A percentile compares a stretch with the other conserved stretches of the same genome.
These are phyloP conservation scores for Tinospora cordifolia DNA, from an alignment of 164 flowering plant genomes.

Conservation along the genomic window DNA sequence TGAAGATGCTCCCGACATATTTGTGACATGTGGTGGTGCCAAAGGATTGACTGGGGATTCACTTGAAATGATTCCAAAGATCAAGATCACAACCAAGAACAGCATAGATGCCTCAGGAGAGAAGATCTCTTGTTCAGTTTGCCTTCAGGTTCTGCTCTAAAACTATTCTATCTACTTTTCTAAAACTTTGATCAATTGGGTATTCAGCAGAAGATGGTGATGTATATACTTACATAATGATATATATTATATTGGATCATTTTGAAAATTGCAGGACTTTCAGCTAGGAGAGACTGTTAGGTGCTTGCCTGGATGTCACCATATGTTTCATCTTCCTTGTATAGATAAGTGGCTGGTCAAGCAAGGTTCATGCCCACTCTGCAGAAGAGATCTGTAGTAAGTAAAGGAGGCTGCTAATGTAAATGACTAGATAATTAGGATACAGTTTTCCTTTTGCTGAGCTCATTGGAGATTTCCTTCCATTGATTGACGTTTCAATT, in stretches of 20 bases:
- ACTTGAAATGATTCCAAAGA: constrained; percentile 71
- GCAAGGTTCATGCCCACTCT: constrained; percentile 85
- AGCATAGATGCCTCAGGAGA: constrained; percentile 70
- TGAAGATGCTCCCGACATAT: constrained; percentile 60
- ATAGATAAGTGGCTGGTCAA: constrained; percentile 84
- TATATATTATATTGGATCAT: neutral
- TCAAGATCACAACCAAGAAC: constrained; percentile 44
- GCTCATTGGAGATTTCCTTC: too few species aligned
- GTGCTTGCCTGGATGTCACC: constrained; percentile 74
- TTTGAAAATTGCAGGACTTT: constrained; percentile 45
- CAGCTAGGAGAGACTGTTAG: constrained; percentile 72
- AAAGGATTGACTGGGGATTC: constrained; percentile 66
- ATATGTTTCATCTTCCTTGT: constrained; percentile 84
- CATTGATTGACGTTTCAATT: too few species aligned
- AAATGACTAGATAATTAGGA: constrained; percentile 11
- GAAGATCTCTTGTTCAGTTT: constrained; percentile 71
- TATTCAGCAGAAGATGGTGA: too few species aligned
- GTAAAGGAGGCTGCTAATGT: constrained; percentile 4
- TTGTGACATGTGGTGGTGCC: constrained; percentile 48
- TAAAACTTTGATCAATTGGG: neutral
- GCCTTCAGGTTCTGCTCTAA: constrained; percentile 59
- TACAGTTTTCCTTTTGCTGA: too few species aligned
- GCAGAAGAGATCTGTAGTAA: constrained; percentile 70
- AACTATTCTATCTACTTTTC: neutral
- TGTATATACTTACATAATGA: neutral